Evolutionary conservation across 257 asterid genomes (phyloP), one percentile per base, ranked within the genome.

Genomic region (Phtheirospermum japonicum): DNA sequence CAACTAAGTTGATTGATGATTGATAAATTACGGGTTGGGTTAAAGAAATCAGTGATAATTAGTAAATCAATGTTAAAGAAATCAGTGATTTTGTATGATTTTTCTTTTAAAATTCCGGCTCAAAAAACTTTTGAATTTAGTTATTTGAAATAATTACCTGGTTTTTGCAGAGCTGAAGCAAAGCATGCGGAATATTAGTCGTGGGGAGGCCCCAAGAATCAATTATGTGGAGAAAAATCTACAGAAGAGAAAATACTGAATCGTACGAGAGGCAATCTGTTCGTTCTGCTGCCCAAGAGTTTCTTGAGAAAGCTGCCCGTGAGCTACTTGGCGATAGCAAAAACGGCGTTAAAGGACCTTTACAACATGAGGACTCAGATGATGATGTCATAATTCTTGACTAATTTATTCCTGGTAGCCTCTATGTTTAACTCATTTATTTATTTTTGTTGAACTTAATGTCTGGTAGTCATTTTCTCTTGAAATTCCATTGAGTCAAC

Each of bases 251-350:
- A 93, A 87, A 66, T 76, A 65, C 71, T 88, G n/a, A 75, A 57
- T 70, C 89, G 34, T 16, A 75, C 2, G 95, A 83, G 74, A 89
- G 77, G 71, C 90, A 83, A 78, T 80, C 96, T 64, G 90, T 89
- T 72, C 82, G 80, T 68, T 59, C 79, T 71, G 95, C 94, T 51
- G 91, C 99, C 43, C 84, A 93, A 76, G 97, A 85, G 65, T 93
- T 93, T 77, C 99, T 93, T 62, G 92, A 93, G 79, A 93, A 93
- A 82, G 99, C 97, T 60, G 78, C 97, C 31, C 76, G 75, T 66
- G 99, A 93, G 77, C 83, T 92, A 57, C 97, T 89, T 45, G 96
- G 91, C 71, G 95, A 87, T 66, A 80, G 66, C 68, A 79, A 82
- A 75, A 84, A 78, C 66, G 85, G 83, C 66, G 73, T 86, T 57